Evolutionary conservation across 257 asterid genomes (phyloP), one percentile per base, ranked within the genome.

Genomic region (Solanum dulcamara): DNA sequence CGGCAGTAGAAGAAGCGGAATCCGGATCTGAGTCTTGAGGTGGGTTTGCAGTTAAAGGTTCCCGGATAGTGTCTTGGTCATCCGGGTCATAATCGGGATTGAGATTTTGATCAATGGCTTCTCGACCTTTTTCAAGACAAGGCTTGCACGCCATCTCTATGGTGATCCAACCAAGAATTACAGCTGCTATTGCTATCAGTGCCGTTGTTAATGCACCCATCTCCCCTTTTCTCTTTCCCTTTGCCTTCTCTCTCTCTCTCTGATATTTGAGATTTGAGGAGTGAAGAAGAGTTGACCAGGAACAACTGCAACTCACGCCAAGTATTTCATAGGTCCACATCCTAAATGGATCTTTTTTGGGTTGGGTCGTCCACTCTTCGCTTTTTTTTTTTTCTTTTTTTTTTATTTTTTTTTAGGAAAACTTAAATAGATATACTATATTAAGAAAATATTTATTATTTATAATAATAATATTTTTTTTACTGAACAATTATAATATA

Each of bases 21-120:
- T 2, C 75, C 14, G 3, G 26, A 20, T 35, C 87, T 24, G 90
- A 22, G 6, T 85, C 77, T 85, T 51, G 10, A 71, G 86, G 32
- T 13, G 87, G 88, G 33, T 88, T 90, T 17, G 88, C 85, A 67
- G 77, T 57, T n/a, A 96, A 93, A 53, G 97, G 98, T 26, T 94
- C 95, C 83, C 89, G 88, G 46, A 91, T 83, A 89, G 7, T 50
- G 86, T 81, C 59, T 35, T 62, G 74, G 5, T 88, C 86, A 81
- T 96, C 99, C 62, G 98, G 98, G 81, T 94, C 99, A 89, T 93
- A 93, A 83, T 94, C 97, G 0, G 99, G 99, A 89, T 96, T 91
- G 86, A 96, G 98, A 83, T 89, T 93, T 12, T 94, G 97, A 90
- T 96, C 98, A 32, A 96, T 92, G 83, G 97, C 97, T 84, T 94